A percentile compares a stretch with the other conserved stretches of the same genome.
These are phyloP conservation scores for Pichia exigua DNA, from an alignment of 805 yeast species.

Conservation along the genomic window DNA sequence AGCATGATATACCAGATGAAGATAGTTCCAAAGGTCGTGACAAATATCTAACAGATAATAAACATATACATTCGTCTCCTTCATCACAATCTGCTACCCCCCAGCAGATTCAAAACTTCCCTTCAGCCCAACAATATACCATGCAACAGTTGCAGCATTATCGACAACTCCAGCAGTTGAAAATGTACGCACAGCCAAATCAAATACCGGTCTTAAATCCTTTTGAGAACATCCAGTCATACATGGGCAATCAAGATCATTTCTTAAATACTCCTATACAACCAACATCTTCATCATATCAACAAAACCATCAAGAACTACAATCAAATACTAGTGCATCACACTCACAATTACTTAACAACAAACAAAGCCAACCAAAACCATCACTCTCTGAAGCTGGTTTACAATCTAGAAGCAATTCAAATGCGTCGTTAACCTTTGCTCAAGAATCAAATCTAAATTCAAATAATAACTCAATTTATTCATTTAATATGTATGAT, in stretches of 20 bases:
- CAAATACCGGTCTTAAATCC: neutral
- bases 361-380: neutral
- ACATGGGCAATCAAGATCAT: neutral
- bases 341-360: neutral
- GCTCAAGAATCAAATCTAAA: neutral
- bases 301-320: neutral
- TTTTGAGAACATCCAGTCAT: neutral
- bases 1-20: neutral
- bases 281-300: neutral
- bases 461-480: neutral
- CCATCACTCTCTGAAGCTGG: neutral
- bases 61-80: neutral
- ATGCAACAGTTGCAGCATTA: neutral
- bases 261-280: neutral
- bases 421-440: neutral
- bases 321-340: neutral
- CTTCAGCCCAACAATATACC: neutral
- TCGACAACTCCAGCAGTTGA: neutral
- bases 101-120: neutral
- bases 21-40: neutral
- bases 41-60: neutral
- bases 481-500: neutral
- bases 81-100: neutral
- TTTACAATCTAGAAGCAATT: conserved; percentile 5
- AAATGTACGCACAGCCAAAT: neutral